Conservation (phyloP, 2,329 filamentous ascomycete species). For the Westerdykella ornata region DNA sequence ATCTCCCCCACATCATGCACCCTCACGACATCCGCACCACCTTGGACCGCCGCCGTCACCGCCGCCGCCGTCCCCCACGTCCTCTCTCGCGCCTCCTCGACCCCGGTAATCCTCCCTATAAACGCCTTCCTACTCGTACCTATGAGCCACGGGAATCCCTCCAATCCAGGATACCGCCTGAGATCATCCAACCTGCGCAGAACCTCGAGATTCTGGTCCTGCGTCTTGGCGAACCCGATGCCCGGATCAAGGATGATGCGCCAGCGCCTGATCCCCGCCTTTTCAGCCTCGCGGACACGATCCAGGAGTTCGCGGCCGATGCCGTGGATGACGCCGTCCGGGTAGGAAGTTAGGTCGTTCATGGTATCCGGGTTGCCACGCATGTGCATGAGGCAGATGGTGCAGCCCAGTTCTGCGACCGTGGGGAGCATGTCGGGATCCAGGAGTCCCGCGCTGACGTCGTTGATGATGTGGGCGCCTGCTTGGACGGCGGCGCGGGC, state of each 20-base stretch:
- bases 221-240: conserved; percentile 85
- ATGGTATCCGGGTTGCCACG: conserved; percentile 80
- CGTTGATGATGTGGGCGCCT: conserved; percentile 90
- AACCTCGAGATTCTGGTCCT: conserved; percentile 73
- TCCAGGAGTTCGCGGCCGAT: conserved; percentile 61
- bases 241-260: conserved; percentile 92
- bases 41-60: conserved; percentile 75
- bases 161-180: conserved; percentile 44
- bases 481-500: conserved; percentile 67
- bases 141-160: conserved; percentile 77
- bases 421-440: conserved; percentile 77
- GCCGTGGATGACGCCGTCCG: conserved; percentile 57
- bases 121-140: conserved; percentile 87
- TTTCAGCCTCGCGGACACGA: conserved; percentile 68
- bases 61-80: conserved; percentile 83
- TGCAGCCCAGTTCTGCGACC: conserved; percentile 68
- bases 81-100: conserved; percentile 61
- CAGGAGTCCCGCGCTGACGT: conserved; percentile 75
- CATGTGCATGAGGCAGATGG: conserved; percentile 88
- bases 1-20: conserved; percentile 90
- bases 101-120: conserved; percentile 74
- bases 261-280: conserved; percentile 81
- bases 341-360: conserved; percentile 58
- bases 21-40: conserved; percentile 83
- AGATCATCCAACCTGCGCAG: conserved; percentile 61